Evolutionary conservation across 2,329 filamentous ascomycete species (phyloP).

Genomic region (Trichophyton benhamiae): DNA sequence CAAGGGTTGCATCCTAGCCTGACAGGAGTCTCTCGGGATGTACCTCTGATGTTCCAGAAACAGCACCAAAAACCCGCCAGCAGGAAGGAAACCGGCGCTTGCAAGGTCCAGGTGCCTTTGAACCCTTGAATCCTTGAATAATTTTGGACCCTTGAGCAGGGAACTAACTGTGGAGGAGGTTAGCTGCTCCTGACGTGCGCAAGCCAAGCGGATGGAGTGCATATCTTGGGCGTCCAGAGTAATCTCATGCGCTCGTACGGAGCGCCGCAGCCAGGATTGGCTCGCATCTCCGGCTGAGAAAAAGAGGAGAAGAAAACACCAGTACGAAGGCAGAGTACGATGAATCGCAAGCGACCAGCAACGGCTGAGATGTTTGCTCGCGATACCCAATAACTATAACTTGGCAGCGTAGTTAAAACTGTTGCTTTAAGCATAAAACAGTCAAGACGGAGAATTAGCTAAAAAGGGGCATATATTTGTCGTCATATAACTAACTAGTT

Average conservation of each 20-base stretch:
- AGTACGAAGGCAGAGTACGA: neutral
- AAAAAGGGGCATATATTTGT: neutral
- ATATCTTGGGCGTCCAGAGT: neutral
- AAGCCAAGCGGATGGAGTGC: neutral
- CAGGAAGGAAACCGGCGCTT: neutral
- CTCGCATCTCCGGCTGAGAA: neutral
- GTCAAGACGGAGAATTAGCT: neutral
- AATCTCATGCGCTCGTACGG: neutral
- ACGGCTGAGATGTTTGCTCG: neutral
- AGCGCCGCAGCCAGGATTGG: neutral
- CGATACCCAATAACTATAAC: neutral
- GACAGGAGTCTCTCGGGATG: neutral
- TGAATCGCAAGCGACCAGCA: too few species aligned
- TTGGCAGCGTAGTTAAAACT: neutral
- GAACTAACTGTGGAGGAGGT: neutral
- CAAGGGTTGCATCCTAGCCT: neutral
- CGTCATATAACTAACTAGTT: neutral
- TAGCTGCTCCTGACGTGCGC: slow-evolving; percentile 2
- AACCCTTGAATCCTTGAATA: too few species aligned
- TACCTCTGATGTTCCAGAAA: neutral
- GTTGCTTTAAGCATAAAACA: neutral
- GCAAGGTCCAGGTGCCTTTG: neutral
- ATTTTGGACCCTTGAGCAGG: too few species aligned
- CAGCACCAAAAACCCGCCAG: neutral
- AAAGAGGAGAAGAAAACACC: neutral